These are phyloP conservation scores for Sordariomycetes sp. DNA, from an alignment of 2,329 filamentous ascomycete genomes.

Conservation along the genomic window DNA sequence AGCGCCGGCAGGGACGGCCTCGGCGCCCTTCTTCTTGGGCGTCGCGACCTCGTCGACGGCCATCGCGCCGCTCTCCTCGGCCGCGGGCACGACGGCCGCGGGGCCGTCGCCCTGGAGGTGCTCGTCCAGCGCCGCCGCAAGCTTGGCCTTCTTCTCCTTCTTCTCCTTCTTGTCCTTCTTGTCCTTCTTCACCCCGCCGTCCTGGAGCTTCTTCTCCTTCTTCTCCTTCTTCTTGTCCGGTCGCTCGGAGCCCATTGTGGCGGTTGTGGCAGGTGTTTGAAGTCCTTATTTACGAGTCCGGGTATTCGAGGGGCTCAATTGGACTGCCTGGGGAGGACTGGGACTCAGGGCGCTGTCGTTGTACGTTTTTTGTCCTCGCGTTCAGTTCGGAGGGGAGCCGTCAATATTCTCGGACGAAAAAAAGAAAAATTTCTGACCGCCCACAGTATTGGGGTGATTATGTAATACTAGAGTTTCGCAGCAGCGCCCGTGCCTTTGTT, in stretches of 20 bases:
- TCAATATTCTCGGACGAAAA: neutral
- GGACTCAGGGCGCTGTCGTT: neutral
- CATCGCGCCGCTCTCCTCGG: constrained; percentile 24
- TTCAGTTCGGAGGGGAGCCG: neutral
- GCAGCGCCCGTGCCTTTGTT: neutral
- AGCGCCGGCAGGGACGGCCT: constrained; percentile 22
- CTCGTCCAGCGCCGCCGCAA: constrained; percentile 50
- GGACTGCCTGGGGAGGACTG: neutral
- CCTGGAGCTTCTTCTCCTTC: constrained; percentile 47
- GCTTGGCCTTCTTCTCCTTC: constrained; percentile 65
- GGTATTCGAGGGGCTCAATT: neutral
- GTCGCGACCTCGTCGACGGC: constrained; percentile 29
- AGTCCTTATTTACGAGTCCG: neutral
- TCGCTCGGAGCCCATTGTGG: constrained; percentile 31
- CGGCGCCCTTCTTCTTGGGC: constrained; percentile 12
- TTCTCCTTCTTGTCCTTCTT: constrained; percentile 52
- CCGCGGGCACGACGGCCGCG: constrained; percentile 22
- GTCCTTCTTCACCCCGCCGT: constrained; percentile 36
- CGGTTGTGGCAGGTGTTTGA: neutral
- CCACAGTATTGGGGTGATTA: neutral
- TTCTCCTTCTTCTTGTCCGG: constrained; percentile 33
- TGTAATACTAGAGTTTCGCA: neutral
- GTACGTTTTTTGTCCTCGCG: neutral
- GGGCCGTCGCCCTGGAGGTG: constrained; percentile 31
- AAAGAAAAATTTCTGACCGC: constrained; percentile 2